Evolutionary conservation across 179 eudicot genomes (phyloP).

Genomic region (Heliamphora pulchella): DNA sequence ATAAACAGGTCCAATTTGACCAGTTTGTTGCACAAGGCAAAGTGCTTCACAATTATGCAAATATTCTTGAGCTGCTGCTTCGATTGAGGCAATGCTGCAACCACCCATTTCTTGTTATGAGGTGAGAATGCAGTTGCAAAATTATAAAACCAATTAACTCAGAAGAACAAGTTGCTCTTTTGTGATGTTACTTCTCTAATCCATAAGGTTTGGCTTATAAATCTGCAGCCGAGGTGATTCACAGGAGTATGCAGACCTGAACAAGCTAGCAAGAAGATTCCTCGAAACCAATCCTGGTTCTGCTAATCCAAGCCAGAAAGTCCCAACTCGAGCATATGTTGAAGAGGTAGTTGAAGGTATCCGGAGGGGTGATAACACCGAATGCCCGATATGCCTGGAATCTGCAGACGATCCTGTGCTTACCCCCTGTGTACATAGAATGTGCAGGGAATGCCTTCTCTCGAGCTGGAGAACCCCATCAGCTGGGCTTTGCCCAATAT

Average conservation of each 20-base stretch:
- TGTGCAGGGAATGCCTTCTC: slow-evolving; percentile 65
- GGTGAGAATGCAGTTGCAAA: slow-evolving; percentile 22
- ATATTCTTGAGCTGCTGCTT: slow-evolving; percentile 61
- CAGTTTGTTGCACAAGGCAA: slow-evolving; percentile 16
- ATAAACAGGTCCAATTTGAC: slow-evolving; percentile 14
- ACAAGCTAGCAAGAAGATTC: slow-evolving; percentile 50
- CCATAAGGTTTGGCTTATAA: background rate
- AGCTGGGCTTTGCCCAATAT: slow-evolving; percentile 50
- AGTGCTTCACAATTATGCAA: slow-evolving; percentile 30
- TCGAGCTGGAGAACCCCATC: slow-evolving; percentile 46
- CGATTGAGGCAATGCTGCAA: slow-evolving; percentile 66
- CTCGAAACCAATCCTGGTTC: slow-evolving; percentile 35
- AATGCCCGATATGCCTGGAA: slow-evolving; percentile 67
- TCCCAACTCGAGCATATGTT: slow-evolving; percentile 43
- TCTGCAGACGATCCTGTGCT: slow-evolving; percentile 61
- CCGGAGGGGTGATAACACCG: slow-evolving; percentile 33
- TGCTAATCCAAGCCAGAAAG: slow-evolving; percentile 21
- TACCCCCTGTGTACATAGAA: slow-evolving; percentile 61
- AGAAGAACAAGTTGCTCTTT: background rate
- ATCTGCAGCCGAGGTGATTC: slow-evolving; percentile 50
- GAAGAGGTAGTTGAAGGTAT: slow-evolving; percentile 54
- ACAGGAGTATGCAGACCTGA: slow-evolving; percentile 43
- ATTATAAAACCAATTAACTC: background rate
- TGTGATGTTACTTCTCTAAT: background rate
- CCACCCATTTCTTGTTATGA: slow-evolving; percentile 70